Conservation (phyloP, 495 filamentous ascomycete genomes). For the Aspergillus nanangensis region DNA sequence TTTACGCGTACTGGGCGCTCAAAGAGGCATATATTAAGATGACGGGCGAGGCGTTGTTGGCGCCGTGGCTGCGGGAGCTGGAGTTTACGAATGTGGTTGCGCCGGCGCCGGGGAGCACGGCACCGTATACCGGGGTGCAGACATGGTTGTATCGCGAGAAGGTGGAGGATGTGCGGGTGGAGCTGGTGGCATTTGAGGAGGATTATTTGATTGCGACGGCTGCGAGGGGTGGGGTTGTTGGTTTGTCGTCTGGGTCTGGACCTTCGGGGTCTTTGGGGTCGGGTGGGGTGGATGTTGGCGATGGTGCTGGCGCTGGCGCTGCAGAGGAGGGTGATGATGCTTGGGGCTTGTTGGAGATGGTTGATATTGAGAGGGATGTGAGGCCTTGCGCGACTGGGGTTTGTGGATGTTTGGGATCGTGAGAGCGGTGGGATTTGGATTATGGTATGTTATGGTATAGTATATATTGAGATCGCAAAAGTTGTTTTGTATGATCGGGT, state of each 20-base stretch:
- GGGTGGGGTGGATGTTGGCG: not conserved
- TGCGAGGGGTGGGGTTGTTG: constrained; percentile 29
- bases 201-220: constrained; percentile 61
- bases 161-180: constrained; percentile 53
- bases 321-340: constrained; percentile 10
- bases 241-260: constrained; percentile 8
- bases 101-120: constrained; percentile 2
- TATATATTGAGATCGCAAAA: too few species aligned
- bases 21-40: constrained; percentile 94
- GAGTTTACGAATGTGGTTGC: constrained; percentile 57
- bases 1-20: constrained; percentile 85
- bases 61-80: constrained; percentile 67
- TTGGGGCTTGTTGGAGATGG: constrained; percentile 13
- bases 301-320: not conserved
- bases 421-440: not conserved
- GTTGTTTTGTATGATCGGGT: too few species aligned
- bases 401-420: constrained; percentile 18
- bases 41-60: constrained; percentile 82
- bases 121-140: constrained; percentile 45
- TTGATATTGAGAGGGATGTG: constrained; percentile 31
- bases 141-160: constrained; percentile 44
- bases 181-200: constrained; percentile 55
- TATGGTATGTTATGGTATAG: too few species aligned
- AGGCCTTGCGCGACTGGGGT: constrained; percentile 24
- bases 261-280: not conserved